Evolutionary conservation across 2,329 filamentous ascomycete genomes (phyloP), one percentile per base, ranked within the genome.

Genomic region (Colletotrichum agaves): DNA sequence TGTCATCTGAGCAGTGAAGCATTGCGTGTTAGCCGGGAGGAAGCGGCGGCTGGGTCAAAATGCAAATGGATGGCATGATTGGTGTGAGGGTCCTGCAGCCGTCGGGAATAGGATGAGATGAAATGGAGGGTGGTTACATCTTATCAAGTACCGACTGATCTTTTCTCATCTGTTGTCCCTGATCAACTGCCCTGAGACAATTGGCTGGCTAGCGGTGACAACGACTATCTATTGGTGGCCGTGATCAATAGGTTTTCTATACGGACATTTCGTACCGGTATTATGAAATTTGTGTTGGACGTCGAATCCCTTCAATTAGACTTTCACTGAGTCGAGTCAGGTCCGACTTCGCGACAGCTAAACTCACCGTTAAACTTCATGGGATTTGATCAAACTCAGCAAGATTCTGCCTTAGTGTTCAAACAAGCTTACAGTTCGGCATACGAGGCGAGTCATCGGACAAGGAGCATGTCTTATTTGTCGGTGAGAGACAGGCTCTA

Each of bases 121-220:
- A 21, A 23, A 64, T 59, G 53, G 65, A 31, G 39, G 46, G 53
- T 49, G 17, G 46, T 47, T 46, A 68, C 61, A 68, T 64, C 61
- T 68, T 68, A 68, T 68, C 65, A 68, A 64, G 65, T 68, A 68
- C 47, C 61, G 55, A 23, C 5, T 55, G 53, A 67, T 67, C 64
- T 31, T 31, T 61, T 12, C 27, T 8, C 21, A 50, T 50, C 47
- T 19, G 33, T 50, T 17, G 58, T 60, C 39, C 27, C 61, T 56
- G 53, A 64, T 67, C 46, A 60, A 64, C 46, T 49, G 39, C 11
- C 27, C 53, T 31, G 17, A 64, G 31, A 37, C 52, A 39, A 67
- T 67, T 67, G 64, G 64, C 39, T 47, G 39, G 59, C 27, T 53
- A 46, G 61, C 60, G 46, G 53, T 64, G 58, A 66, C 63, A 56